Base-by-base conservation (phyloP, 345 rosid genomes). In the Pugionium dolabratum region DNA sequence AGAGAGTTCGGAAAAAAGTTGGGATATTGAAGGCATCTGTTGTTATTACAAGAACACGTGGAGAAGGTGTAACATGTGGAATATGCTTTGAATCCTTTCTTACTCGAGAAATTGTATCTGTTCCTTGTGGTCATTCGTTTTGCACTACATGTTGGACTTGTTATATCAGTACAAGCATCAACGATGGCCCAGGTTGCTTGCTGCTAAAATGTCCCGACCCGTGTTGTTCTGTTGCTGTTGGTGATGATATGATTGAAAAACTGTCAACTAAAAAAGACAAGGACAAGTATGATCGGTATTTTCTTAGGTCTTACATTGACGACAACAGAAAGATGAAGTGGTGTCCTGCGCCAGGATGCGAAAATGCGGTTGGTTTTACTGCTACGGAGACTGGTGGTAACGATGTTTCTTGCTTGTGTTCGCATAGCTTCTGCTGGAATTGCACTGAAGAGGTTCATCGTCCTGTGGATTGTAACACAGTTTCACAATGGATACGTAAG, bases 261-360 rank as follows among this genome's bases (percentile, higher is more conserved):
- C 33, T 75, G 34, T 69, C 71, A 7, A 33, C 52, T 26, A 71
- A 69, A 70, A 75, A 75, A 2, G 10, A 40, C 36, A 75, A 64
- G 66, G 11, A 56, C 40, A 75, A 64, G 71, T 75, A 70, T 33
- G 43, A 56, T 50, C 51, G 75, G 36, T 75, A 70, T 52, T 69
- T 75, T 59, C 54, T 75, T 37, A 52, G 79, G 33, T 95, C 99
- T 4, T 95, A 87, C 61, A 30, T 91, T 58, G 99, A 95, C 77
- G 91, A 84, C 75, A 90, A 85, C 77, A 83, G 84, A 74, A 83
- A 82, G 93, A 97, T 87, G 99, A 84, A 95, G 74, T 95, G 99
- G 99, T 95, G 97, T 77, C 99, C 99, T 61, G 96, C 99, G 40
- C 96, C 97, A 10, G 97, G 97, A 48, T 95, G 99, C 7, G 97